Base-by-base conservation (phyloP, 176 grass and related monocot genomes). In the Juncus effusus region DNA sequence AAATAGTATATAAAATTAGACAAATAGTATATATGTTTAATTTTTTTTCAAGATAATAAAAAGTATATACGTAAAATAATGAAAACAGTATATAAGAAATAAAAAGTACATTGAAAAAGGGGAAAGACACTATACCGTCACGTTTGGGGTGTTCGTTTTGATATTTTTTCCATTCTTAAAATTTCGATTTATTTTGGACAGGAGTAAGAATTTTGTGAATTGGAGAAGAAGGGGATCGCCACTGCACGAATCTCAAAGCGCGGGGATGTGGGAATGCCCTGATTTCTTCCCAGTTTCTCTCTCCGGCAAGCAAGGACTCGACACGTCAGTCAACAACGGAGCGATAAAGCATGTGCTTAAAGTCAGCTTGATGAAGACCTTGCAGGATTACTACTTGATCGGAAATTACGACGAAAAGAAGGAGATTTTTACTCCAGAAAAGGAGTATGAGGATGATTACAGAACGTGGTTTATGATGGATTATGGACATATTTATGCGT, bases 211-310 rank as follows among this genome's bases (percentile, higher is more conserved):
- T 56, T 89, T 95, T 16, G 11, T 61, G 6, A 63, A 10, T 9
- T 95, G 90, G 90, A 51, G 72, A 64, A 78, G 73, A 15, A 80
- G 71, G 3, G 50, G 61, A 11, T 8, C 2, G 55, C 73, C 82
- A 13, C 38, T 89, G 74, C 80, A 85, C 58, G 10, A 38, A 3
- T 76, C 82, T 10, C 37, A 19, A 7, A 59, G 1, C 36, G 19
- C 67, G 1, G 64, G 55, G 6, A 75, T 77, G 60, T 71, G 77
- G 64, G 85, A 95, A 75, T 95, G 90, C 69, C 85, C 90, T 1
- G 90, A 95, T 75, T 67, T 95, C 13, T 95, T 85, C 42, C 90
- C 90, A 2, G 85, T 95, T 13, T 65, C 79, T 14, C 54, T 61
- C 14, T 56, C 54, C 13, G 82, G 85, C 16, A 9, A 11, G 14